phyloP scores from a whole-genome alignment of 75 land plant species.

The Selaginella tamariscina region DNA sequence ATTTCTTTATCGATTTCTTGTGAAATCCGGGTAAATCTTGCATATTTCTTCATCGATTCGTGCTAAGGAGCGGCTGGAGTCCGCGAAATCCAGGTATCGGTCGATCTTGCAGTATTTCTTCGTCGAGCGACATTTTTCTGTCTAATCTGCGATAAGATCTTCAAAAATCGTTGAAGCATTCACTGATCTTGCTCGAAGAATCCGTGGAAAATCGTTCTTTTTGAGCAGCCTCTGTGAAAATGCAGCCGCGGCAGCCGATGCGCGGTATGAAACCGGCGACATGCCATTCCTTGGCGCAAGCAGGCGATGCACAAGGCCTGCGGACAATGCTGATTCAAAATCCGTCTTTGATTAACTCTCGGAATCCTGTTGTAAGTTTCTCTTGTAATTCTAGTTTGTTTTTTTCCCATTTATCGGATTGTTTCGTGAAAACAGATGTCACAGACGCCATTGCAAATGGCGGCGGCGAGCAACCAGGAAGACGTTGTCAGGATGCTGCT shows the following conservation, averaged over 20 bases:
- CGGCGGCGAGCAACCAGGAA: conserved; percentile 56
- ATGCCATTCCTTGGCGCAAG: conserved; percentile 11
- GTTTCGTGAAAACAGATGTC: conserved; percentile 44
- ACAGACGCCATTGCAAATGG: conserved; percentile 77
- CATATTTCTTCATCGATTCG: too few species aligned
- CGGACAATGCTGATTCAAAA: neutral
- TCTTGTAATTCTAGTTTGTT: neutral
- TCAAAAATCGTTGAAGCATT: too few species aligned
- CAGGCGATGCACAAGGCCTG: neutral
- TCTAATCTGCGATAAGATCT: too few species aligned
- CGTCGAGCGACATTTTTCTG: too few species aligned
- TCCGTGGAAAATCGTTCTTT: too few species aligned
- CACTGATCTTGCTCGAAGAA: too few species aligned
- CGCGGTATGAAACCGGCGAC: neutral
- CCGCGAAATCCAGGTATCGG: too few species aligned
- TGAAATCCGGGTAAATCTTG: too few species aligned
- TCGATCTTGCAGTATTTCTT: too few species aligned
- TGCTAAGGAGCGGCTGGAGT: too few species aligned
- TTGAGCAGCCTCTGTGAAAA: neutral
- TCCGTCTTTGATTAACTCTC: conserved; percentile 11
- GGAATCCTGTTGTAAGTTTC: conserved; percentile 9
- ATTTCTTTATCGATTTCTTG: too few species aligned
- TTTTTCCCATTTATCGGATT: neutral
- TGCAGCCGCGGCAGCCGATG: neutral
- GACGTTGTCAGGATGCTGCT: conserved; percentile 58